Conservation (phyloP, 352 stramenopile species). For the Phytophthora pseudosyringae region DNA sequence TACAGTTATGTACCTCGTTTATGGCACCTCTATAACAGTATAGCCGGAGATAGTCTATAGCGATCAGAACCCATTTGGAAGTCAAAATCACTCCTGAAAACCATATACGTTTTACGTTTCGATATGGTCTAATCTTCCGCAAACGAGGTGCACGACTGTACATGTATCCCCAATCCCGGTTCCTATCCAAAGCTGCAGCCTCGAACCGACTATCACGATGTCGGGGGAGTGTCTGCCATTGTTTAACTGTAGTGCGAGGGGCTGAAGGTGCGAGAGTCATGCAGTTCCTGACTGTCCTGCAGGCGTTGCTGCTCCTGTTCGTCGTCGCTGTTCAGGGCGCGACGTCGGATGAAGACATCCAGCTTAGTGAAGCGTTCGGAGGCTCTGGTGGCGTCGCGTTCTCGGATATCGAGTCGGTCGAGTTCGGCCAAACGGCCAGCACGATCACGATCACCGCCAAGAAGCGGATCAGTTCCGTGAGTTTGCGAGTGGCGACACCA, state of each 20-base stretch:
- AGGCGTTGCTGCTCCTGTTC: constrained; percentile 23
- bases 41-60: no score
- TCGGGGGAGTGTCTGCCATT: constrained; percentile 1
- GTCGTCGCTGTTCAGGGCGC: constrained; percentile 10
- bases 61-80: no score
- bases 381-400: constrained; percentile 33
- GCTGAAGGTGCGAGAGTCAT: neutral
- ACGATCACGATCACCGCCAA: constrained; percentile 33
- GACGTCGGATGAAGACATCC: constrained; percentile 37
- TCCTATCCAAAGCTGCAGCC: constrained; percentile 19
- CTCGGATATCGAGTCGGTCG: constrained; percentile 33
- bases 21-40: no score
- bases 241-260: constrained; percentile 2
- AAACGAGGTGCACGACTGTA: no score
- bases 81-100: no score
- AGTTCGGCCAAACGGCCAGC: constrained; percentile 24
- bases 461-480: constrained; percentile 23
- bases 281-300: constrained; percentile 11
- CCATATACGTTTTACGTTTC: no score
- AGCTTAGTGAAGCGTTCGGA: constrained; percentile 32
- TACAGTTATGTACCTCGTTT: no score
- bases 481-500: constrained; percentile 21
- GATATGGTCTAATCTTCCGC: no score
- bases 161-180: constrained; percentile 21
- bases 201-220: constrained; percentile 20